phyloP scores from a whole-genome alignment of 768 basidiomycete species.

The Cantharellus anzutake region DNA sequence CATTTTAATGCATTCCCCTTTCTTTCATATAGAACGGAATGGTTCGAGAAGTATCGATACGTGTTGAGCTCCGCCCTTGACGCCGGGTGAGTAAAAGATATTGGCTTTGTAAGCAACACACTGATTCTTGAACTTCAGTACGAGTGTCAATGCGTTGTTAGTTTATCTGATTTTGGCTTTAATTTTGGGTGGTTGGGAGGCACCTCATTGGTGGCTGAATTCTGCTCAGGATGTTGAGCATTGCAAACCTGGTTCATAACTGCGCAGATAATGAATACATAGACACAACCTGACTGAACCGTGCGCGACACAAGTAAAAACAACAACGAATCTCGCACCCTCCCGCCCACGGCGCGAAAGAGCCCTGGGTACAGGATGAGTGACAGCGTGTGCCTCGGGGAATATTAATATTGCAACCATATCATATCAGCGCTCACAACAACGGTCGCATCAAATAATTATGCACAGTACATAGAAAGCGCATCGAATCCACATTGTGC shows the following conservation, averaged over 20 bases:
- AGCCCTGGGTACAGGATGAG: too few species aligned
- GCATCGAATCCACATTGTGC: too few species aligned
- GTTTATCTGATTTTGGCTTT: neutral
- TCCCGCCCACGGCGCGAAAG: too few species aligned
- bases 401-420: too few species aligned
- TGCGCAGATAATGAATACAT: too few species aligned
- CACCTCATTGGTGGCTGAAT: conserved; percentile 1
- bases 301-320: too few species aligned
- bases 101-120: neutral
- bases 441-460: too few species aligned
- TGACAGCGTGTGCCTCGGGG: too few species aligned
- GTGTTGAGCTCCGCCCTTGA: neutral
- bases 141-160: neutral
- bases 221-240: neutral
- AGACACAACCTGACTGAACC: too few species aligned
- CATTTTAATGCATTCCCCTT: neutral
- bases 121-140: neutral
- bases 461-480: too few species aligned
- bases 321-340: too few species aligned
- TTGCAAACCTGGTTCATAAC: neutral
- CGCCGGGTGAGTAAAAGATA: neutral
- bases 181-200: neutral
- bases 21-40: neutral
- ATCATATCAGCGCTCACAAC: too few species aligned
- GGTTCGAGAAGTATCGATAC: neutral